Percentiles rank a stretch among this genome's conserved stretches.
phyloP scores from a whole-genome alignment of 164 flowering plant genomes.

The Houttuynia cordata region DNA sequence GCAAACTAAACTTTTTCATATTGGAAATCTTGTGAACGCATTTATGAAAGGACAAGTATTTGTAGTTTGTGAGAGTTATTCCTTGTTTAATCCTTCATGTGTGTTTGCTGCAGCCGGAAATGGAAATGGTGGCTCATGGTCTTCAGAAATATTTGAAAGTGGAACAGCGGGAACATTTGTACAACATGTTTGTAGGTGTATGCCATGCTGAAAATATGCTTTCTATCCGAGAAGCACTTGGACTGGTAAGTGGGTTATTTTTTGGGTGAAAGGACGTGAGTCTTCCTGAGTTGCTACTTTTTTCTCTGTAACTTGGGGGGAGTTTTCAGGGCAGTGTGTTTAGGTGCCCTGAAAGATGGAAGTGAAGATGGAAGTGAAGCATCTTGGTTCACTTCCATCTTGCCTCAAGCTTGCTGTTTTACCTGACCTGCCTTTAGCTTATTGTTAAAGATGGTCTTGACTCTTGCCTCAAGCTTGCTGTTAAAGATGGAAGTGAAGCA shows the following conservation, averaged over 20 bases:
- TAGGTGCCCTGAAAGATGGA: too few species aligned
- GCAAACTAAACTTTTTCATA: background rate
- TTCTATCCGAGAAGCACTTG: conserved; percentile 74
- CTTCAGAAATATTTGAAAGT: conserved; percentile 52
- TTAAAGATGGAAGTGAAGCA: too few species aligned
- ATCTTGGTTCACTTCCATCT: too few species aligned
- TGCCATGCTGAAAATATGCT: conserved; percentile 37
- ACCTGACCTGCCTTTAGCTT: too few species aligned
- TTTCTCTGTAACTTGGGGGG: too few species aligned
- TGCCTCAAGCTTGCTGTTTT: too few species aligned
- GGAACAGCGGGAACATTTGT: conserved; percentile 56
- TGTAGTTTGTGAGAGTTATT: background rate
- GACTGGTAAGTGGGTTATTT: conserved; percentile 21
- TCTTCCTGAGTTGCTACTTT: too few species aligned
- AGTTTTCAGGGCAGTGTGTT: too few species aligned
- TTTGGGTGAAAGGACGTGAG: too few species aligned
- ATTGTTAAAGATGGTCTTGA: too few species aligned
- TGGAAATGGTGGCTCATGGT: conserved; percentile 94
- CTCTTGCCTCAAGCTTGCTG: too few species aligned
- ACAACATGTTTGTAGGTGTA: conserved; percentile 27
- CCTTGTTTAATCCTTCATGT: background rate
- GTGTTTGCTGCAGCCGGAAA: conserved; percentile 71
- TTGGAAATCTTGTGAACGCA: background rate
- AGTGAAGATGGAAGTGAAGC: too few species aligned
- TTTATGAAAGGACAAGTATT: background rate